Percentiles rank a stretch among this genome's conserved stretches.
Evolutionary conservation across 305 asterid genomes (phyloP).

Genomic region (Withania somnifera): DNA sequence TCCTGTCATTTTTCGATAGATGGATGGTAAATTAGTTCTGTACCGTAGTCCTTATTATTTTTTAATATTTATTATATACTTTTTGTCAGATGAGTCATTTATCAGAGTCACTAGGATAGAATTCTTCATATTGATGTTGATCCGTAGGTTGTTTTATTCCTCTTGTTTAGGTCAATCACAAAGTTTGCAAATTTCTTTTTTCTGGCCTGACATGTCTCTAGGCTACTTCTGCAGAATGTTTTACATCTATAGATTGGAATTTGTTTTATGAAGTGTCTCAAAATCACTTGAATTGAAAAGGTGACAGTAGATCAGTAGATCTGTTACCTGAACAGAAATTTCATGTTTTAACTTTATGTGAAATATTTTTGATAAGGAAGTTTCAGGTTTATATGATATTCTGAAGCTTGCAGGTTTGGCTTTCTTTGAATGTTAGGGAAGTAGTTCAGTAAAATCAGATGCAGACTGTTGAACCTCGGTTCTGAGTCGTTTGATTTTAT

Average conservation of each 20-base stretch:
- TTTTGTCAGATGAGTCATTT: not conserved
- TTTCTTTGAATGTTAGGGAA: not conserved
- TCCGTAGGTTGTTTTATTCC: not conserved
- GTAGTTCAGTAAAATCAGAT: not conserved
- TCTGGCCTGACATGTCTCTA: not conserved
- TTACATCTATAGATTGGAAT: not conserved
- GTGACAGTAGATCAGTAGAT: not conserved
- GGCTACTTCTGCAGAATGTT: not conserved
- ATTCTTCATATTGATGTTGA: not conserved
- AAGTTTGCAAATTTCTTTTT: not conserved
- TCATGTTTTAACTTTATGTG: not conserved
- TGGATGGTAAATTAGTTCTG: not conserved
- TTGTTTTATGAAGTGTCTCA: not conserved
- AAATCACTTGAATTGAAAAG: not conserved
- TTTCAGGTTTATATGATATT: not conserved
- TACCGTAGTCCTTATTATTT: not conserved
- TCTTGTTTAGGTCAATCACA: not conserved
- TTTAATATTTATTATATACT: not conserved
- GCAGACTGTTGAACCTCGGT: not conserved
- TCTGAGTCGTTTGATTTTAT: not conserved
- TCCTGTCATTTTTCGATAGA: not conserved
- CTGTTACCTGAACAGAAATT: not conserved
- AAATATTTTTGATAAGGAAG: not conserved
- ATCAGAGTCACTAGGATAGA: not conserved
- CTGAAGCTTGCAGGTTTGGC: not conserved